phyloP scores from a whole-genome alignment of 768 basidiomycete species.

The Mycena floridula region DNA sequence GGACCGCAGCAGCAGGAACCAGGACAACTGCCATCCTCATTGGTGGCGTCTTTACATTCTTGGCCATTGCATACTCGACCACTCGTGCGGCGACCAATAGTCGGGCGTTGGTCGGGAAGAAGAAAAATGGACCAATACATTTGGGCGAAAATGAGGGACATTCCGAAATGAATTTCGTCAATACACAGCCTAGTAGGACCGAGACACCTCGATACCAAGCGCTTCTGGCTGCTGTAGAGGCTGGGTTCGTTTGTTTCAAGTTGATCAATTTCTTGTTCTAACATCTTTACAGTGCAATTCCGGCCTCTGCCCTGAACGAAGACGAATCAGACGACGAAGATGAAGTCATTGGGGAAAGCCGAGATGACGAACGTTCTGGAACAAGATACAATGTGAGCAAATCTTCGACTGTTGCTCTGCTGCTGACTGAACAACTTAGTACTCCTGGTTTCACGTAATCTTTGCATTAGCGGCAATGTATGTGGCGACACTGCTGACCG shows the following conservation, averaged over 20 bases:
- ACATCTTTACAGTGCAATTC: constrained; percentile 77
- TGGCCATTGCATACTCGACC: constrained; percentile 97
- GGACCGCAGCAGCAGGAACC: constrained; percentile 50
- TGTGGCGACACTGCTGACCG: constrained; percentile 92
- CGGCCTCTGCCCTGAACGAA: constrained; percentile 87
- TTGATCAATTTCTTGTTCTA: no score
- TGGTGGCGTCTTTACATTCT: constrained; percentile 93
- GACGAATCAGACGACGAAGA: constrained; percentile 73
- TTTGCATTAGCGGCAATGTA: constrained; percentile 97
- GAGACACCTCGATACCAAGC: constrained; percentile 93
- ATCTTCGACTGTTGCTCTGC: neutral
- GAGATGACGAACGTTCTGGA: constrained; percentile 90
- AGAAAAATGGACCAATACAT: constrained; percentile 56
- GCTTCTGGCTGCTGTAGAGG: constrained; percentile 92
- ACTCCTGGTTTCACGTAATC: constrained; percentile 98
- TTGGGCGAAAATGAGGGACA: constrained; percentile 51
- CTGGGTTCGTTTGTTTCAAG: constrained; percentile 61
- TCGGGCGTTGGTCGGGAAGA: constrained; percentile 79
- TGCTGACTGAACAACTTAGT: constrained; percentile 41
- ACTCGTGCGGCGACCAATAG: constrained; percentile 94
- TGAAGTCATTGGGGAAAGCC: constrained; percentile 63
- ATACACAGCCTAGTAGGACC: constrained; percentile 74
- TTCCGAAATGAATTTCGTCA: constrained; percentile 73
- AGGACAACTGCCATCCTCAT: constrained; percentile 83
- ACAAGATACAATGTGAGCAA: constrained; percentile 91